Evolutionary conservation across 2,329 filamentous ascomycete genomes (phyloP).

Genomic region (Neurospora crassa): DNA sequence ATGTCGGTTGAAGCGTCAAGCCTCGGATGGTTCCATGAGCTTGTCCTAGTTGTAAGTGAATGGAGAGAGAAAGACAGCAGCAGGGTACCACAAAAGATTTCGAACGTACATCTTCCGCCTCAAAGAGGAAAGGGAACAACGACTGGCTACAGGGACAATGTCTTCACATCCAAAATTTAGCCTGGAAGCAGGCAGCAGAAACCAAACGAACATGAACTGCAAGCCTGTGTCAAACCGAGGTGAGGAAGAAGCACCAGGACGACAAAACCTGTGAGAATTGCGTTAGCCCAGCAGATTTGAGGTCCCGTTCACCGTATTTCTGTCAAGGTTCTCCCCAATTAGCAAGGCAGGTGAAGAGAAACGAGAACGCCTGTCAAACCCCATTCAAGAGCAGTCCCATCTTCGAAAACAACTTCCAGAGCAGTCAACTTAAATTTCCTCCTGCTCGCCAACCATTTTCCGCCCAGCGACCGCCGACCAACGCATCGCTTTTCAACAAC

Average conservation of each 20-base stretch:
- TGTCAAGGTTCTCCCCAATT: too few species aligned
- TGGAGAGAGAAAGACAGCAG: not conserved
- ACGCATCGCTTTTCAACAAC: not conserved
- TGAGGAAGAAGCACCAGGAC: not conserved
- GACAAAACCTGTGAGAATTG: not conserved
- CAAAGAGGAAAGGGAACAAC: not conserved
- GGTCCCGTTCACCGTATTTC: too few species aligned
- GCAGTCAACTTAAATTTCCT: too few species aligned
- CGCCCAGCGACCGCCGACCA: too few species aligned
- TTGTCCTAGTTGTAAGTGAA: not conserved
- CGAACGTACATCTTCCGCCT: not conserved
- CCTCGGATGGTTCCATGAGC: not conserved
- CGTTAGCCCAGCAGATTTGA: too few species aligned
- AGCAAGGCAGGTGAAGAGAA: not conserved
- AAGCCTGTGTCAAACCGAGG: not conserved
- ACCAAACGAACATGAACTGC: not conserved
- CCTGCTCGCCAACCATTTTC: too few species aligned
- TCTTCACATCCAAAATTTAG: not conserved
- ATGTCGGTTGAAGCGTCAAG: too few species aligned
- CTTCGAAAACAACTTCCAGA: not conserved
- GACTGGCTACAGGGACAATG: rapidly evolving
- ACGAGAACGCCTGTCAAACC: not conserved
- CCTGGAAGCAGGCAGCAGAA: not conserved
- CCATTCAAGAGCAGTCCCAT: not conserved
- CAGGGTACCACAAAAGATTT: not conserved